phyloP scores from a whole-genome alignment of 768 basidiomycete genomes.

The Rhizopogon vulgaris region DNA sequence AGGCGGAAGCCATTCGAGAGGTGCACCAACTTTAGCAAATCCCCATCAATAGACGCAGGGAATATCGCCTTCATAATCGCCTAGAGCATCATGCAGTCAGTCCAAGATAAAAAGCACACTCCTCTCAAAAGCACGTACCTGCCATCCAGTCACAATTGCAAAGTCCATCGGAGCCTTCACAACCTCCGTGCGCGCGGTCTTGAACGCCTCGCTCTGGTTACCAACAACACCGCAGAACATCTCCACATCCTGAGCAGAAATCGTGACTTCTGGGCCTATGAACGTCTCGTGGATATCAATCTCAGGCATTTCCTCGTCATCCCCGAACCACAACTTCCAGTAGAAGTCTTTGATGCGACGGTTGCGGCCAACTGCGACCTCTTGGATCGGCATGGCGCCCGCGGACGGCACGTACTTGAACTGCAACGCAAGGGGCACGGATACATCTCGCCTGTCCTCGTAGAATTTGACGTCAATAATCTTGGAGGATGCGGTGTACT shows the following conservation, averaged over 20 bases:
- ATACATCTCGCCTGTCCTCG: slow-evolving; percentile 73
- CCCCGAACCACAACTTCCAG: slow-evolving; percentile 98
- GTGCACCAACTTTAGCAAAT: slow-evolving; percentile 93
- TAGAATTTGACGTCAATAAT: slow-evolving; percentile 68
- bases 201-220: slow-evolving; percentile 89
- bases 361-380: slow-evolving; percentile 78
- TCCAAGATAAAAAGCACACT: not conserved
- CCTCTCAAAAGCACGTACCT: slow-evolving; percentile 48
- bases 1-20: slow-evolving; percentile 95
- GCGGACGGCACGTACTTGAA: slow-evolving; percentile 85
- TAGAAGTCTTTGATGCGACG: slow-evolving; percentile 93
- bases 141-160: slow-evolving; percentile 97
- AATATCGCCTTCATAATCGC: slow-evolving; percentile 99
- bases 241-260: slow-evolving; percentile 73
- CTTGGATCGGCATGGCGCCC: slow-evolving; percentile 91
- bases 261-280: slow-evolving; percentile 78
- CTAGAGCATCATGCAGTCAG: slow-evolving; percentile 33
- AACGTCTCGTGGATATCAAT: slow-evolving; percentile 80
- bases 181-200: slow-evolving; percentile 56
- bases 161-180: slow-evolving; percentile 97
- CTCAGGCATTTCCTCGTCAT: slow-evolving; percentile 67
- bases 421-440: slow-evolving; percentile 75
- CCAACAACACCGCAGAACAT: slow-evolving; percentile 90
- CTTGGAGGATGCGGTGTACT: slow-evolving; percentile 44
- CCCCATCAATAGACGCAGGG: slow-evolving; percentile 86